A percentile compares a stretch with the other conserved stretches of the same genome.
Conservation (phyloP, 306 rosid species). For the Vigna nakashimae region DNA sequence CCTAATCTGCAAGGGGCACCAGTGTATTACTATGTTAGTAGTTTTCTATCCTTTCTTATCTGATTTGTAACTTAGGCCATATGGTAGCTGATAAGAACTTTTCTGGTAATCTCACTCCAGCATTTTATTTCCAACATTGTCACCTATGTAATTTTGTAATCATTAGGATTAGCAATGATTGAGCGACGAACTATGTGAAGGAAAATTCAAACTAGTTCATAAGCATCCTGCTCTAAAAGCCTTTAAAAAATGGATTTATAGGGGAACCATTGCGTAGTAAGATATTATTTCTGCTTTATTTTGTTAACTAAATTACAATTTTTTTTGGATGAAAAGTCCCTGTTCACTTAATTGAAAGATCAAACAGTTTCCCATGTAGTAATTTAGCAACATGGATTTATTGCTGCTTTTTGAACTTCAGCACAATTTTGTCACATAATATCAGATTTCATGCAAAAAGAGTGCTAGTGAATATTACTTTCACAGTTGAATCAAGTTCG, state of each 20-base stretch:
- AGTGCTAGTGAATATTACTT: background rate
- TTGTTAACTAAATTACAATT: background rate
- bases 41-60: constrained; percentile 39
- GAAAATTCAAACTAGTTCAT: constrained; percentile 1
- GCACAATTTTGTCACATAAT: background rate
- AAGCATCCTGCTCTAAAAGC: background rate
- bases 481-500: background rate
- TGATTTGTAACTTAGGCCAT: constrained; percentile 10
- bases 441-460: background rate
- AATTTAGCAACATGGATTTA: background rate
- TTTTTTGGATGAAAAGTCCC: background rate
- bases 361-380: background rate
- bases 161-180: background rate
- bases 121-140: background rate
- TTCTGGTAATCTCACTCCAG: background rate
- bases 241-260: background rate
- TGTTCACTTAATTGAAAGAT: background rate
- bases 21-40: constrained; percentile 77
- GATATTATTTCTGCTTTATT: background rate
- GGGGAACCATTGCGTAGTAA: background rate
- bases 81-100: background rate
- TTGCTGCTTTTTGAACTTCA: background rate
- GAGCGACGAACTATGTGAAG: constrained; percentile 1
- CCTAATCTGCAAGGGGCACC: constrained; percentile 76
- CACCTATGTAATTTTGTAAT: background rate